A percentile compares a stretch with the other conserved stretches of the same genome.
phyloP scores from a whole-genome alignment of 2,329 filamentous ascomycete genomes.

The Volutella citrinella region DNA sequence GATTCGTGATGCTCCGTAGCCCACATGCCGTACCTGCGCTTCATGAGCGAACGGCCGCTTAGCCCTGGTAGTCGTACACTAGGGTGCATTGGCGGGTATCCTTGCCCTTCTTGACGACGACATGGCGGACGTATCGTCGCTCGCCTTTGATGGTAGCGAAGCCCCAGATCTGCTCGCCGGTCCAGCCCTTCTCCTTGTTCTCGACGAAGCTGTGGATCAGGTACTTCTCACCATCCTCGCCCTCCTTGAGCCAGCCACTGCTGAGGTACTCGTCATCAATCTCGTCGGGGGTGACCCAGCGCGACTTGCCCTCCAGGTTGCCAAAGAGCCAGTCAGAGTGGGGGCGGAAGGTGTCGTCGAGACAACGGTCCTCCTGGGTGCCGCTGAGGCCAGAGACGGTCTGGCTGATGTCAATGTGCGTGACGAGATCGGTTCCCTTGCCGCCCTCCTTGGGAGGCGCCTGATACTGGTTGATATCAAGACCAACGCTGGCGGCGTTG shows the following conservation, averaged over 20 bases:
- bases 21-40: too few relatives aligned
- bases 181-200: conserved; percentile 52
- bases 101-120: conserved; percentile 49
- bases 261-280: conserved; percentile 55
- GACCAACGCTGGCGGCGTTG: conserved; percentile 63
- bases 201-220: conserved; percentile 63
- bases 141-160: conserved; percentile 53
- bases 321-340: conserved; percentile 83
- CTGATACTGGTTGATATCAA: conserved; percentile 57
- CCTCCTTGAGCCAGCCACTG: conserved; percentile 58
- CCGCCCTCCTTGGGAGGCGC: conserved; percentile 41
- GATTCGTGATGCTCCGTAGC: too few relatives aligned
- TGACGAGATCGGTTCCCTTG: conserved; percentile 38
- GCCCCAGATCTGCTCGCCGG: conserved; percentile 57
- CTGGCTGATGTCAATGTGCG: conserved; percentile 72
- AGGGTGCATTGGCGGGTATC: conserved; percentile 50
- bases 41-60: too few relatives aligned
- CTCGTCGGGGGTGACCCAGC: conserved; percentile 45
- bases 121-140: conserved; percentile 51
- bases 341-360: conserved; percentile 52
- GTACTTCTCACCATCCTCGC: conserved; percentile 50
- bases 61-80: conserved; percentile 57
- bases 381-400: conserved; percentile 68
- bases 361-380: conserved; percentile 54
- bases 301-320: conserved; percentile 58